A percentile compares a stretch with the other conserved stretches of the same genome.
phyloP scores from a whole-genome alignment of 2,329 filamentous ascomycete genomes.

The Penicillium sp. region DNA sequence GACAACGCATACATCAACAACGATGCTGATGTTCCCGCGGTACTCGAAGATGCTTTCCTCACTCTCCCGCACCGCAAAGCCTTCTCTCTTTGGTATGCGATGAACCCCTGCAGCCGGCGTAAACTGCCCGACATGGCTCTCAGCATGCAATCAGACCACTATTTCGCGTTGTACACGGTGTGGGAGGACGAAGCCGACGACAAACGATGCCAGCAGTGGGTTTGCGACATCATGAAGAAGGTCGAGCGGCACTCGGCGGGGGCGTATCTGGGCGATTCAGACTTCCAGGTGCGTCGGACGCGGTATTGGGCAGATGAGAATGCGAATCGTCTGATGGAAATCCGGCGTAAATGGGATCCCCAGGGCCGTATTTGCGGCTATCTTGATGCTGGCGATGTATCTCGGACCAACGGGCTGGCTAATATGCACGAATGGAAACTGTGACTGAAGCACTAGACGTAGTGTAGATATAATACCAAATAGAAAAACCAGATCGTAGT shows the following conservation, averaged over 20 bases:
- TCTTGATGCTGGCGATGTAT: constrained; percentile 41
- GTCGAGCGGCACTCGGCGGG: constrained; percentile 41
- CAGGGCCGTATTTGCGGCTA: constrained; percentile 36
- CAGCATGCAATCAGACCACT: constrained; percentile 52
- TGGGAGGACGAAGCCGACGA: constrained; percentile 35
- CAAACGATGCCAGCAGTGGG: constrained; percentile 8
- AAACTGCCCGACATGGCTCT: constrained; percentile 48
- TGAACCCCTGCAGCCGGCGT: constrained; percentile 36
- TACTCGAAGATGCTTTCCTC: neutral
- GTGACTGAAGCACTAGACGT: neutral
- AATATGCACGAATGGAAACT: constrained; percentile 37
- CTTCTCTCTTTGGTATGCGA: neutral
- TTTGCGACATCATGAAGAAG: constrained; percentile 19
- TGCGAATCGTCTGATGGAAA: constrained; percentile 35
- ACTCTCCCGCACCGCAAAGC: neutral
- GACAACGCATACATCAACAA: constrained; percentile 52
- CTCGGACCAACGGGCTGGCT: constrained; percentile 37
- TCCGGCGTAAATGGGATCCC: constrained; percentile 4
- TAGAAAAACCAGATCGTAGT: no score
- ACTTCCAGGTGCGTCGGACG: constrained; percentile 47
- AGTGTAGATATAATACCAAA: no score
- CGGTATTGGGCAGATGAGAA: constrained; percentile 46
- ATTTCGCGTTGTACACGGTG: constrained; percentile 50
- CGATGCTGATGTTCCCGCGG: constrained; percentile 32
- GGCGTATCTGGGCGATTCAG: constrained; percentile 50